Conservation (phyloP, 768 basidiomycete species). For the Kwoniella botswanensis region DNA sequence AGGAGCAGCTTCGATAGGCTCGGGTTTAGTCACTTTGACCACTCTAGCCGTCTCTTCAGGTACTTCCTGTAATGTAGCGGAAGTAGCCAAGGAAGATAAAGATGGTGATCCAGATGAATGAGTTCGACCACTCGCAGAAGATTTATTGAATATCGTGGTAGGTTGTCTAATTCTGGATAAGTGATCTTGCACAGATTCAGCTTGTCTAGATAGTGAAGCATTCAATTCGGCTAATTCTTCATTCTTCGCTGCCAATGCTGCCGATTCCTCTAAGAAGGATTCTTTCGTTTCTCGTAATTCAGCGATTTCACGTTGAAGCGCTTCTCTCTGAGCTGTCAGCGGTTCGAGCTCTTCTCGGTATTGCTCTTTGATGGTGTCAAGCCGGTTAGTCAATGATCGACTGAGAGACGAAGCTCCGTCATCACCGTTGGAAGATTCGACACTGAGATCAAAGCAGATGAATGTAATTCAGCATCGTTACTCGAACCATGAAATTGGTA, state of each 20-base stretch:
- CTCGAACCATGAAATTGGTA: not conserved
- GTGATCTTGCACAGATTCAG: constrained; percentile 64
- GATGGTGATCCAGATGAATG: constrained; percentile 55
- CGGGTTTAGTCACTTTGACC: constrained; percentile 54
- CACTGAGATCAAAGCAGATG: constrained; percentile 17
- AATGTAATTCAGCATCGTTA: not conserved
- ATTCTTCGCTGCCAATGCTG: constrained; percentile 85
- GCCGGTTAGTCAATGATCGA: constrained; percentile 78
- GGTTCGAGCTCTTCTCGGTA: constrained; percentile 86
- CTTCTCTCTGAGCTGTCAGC: constrained; percentile 79
- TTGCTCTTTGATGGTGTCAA: constrained; percentile 84
- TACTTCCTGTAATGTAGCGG: constrained; percentile 54
- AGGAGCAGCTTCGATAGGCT: constrained; percentile 54
- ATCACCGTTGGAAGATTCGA: constrained; percentile 10
- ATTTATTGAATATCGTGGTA: constrained; percentile 38
- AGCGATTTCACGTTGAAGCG: constrained; percentile 75
- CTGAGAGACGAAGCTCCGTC: constrained; percentile 55
- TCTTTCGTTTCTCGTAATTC: constrained; percentile 87
- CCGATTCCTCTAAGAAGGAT: constrained; percentile 86
- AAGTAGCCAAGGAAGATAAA: constrained; percentile 49
- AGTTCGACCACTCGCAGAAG: constrained; percentile 12
- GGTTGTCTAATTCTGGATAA: constrained; percentile 38
- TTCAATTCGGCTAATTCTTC: constrained; percentile 89
- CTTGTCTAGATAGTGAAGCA: constrained; percentile 76
- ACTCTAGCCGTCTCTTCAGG: constrained; percentile 59